Evolutionary conservation across 805 yeast species (phyloP).

Genomic region (Starmerella tilneyi): DNA sequence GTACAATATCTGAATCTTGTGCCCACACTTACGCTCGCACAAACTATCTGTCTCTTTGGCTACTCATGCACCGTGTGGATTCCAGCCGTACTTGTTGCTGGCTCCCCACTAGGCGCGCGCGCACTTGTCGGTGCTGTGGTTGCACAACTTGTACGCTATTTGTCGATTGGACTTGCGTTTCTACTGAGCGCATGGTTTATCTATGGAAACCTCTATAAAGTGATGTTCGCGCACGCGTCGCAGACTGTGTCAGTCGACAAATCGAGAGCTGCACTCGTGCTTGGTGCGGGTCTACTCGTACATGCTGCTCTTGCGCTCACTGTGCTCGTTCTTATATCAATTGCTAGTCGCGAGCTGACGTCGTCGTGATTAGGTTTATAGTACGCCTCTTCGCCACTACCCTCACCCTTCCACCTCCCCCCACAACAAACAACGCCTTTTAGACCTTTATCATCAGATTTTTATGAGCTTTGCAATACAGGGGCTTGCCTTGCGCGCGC

Average conservation of each 20-base stretch:
- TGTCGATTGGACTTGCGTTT: constrained; percentile 50
- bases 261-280: constrained; percentile 16
- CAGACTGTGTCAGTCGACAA: constrained; percentile 20
- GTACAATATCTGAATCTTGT: constrained; percentile 50
- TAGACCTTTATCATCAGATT: no score
- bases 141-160: constrained; percentile 49
- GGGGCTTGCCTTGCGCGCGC: background rate
- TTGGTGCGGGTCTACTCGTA: constrained; percentile 18
- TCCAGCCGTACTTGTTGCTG: constrained; percentile 59
- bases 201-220: constrained; percentile 33
- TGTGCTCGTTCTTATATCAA: constrained; percentile 9
- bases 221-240: constrained; percentile 20
- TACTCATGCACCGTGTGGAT: constrained; percentile 77
- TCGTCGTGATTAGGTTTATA: background rate
- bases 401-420: constrained; percentile 1
- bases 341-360: constrained; percentile 11
- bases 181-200: constrained; percentile 33
- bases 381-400: no score
- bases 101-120: constrained; percentile 47
- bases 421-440: background rate
- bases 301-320: constrained; percentile 35
- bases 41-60: constrained; percentile 66
- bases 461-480: background rate
- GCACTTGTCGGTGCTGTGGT: constrained; percentile 36
- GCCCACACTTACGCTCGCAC: constrained; percentile 37